Evolutionary conservation across 148 eudicot genomes (phyloP), one percentile per base, ranked within the genome.

Genomic region (Cornus florida): DNA sequence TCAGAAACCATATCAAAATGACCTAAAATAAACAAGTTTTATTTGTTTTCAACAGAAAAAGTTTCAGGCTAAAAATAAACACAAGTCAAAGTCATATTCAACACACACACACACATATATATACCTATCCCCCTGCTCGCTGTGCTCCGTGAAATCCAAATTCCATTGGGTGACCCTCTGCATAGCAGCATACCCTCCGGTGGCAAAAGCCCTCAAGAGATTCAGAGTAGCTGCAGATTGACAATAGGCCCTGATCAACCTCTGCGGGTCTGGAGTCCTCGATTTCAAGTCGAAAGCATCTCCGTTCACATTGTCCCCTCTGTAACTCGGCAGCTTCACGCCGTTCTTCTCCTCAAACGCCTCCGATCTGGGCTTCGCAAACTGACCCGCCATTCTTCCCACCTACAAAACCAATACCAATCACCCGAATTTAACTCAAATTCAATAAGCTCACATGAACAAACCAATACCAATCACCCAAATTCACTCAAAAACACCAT

Each of bases 231-330:
- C 83, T 69, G 72, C 83, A 50, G 83, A 81, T 81, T 81, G 83
- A 32, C 75, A 75, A 35, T 81, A 76, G 8, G 80, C 83, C 38
- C 74, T 81, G 17, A 81, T 70, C 76, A 81, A 59, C 71, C 83
- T 81, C 33, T 81, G 75, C 22, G 83, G 83, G 19, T 81, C 80
- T 4, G 83, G 80, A 43, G 73, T 13, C 79, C 92, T 83, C 5
- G 94, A 91, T 70, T 91, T 89, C 71, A 75, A 70, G 70, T 87
- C 86, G 11, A 91, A 91, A 35, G 82, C 77, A 67, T 91, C 92
- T 0, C 94, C 94, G 68, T 91, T 89, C 19, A 91, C 86, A 78
- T 87, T 89, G 74, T 91, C 94, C 12, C 94, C 94, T 66, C 92
- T 82, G 87, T 89, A 91, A 82, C 88, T 89, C 6, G 92, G 92